A percentile compares a stretch with the other conserved stretches of the same genome.
Evolutionary conservation across 495 filamentous ascomycete genomes (phyloP).

Genomic region (Xylaria flabelliformis): DNA sequence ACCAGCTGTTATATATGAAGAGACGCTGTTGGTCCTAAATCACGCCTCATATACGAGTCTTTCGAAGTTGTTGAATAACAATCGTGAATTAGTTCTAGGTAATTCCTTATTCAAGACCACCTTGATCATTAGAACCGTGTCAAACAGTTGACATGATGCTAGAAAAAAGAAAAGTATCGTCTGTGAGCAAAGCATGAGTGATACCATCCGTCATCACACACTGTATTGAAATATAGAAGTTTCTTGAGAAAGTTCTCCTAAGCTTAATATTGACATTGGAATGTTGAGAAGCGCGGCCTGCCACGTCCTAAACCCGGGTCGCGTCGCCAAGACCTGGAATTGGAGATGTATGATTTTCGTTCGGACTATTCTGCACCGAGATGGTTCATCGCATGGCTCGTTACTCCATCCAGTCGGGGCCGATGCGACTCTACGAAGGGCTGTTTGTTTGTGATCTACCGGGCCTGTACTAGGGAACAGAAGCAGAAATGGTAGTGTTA

Average conservation of each 20-base stretch:
- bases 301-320: background rate
- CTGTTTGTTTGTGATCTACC: background rate
- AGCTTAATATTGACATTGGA: background rate
- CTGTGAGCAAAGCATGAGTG: background rate
- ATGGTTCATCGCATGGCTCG: background rate
- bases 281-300: background rate
- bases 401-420: background rate
- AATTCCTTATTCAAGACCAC: background rate
- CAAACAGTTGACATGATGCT: background rate
- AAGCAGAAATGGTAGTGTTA: background rate
- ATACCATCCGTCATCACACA: background rate
- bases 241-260: background rate
- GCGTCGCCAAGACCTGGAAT: background rate
- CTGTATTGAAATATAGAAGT: background rate
- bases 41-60: background rate
- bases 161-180: background rate
- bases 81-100: no score
- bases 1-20: background rate
- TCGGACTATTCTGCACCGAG: conserved; percentile 1
- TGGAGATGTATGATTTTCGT: background rate
- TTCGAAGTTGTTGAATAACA: background rate
- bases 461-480: background rate
- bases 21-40: background rate
- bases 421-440: background rate
- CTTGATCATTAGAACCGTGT: background rate